These are phyloP conservation scores for Microstegium vimineum DNA, from an alignment of 176 grass and related monocot species.

Conservation along the genomic window DNA sequence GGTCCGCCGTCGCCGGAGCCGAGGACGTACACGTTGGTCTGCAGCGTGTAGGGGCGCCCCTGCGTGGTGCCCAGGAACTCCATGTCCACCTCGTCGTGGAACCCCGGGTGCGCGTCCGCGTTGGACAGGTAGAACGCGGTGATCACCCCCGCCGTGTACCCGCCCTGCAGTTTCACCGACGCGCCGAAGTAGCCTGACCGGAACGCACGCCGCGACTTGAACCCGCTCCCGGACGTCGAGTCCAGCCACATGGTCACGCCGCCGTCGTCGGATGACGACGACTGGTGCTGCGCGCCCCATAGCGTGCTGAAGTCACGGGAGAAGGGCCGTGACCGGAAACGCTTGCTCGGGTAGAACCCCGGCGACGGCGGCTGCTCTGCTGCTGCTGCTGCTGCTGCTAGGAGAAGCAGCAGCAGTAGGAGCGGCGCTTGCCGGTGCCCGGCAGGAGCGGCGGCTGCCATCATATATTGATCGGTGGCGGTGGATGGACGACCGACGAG, in stretches of 20 bases:
- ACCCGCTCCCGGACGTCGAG: constrained; percentile 58
- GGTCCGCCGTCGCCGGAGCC: constrained; percentile 66
- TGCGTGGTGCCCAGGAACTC: constrained; percentile 64
- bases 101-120: constrained; percentile 54
- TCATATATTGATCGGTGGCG: too few species aligned
- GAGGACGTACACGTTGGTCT: constrained; percentile 67
- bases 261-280: not conserved
- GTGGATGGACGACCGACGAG: not conserved
- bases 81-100: constrained; percentile 74
- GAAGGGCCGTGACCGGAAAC: constrained; percentile 23
- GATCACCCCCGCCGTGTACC: constrained; percentile 78
- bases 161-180: constrained; percentile 51
- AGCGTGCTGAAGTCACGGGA: constrained; percentile 46
- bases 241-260: constrained; percentile 65
- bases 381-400: not conserved
- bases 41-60: constrained; percentile 56
- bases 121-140: constrained; percentile 81
- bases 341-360: constrained; percentile 47
- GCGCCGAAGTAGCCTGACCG: constrained; percentile 55
- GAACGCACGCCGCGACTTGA: constrained; percentile 55
- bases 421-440: too few species aligned
- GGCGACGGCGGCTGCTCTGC: constrained; percentile 41
- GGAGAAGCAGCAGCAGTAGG: not conserved
- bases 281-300: constrained; percentile 65
- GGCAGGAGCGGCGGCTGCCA: too few species aligned